phyloP scores from a whole-genome alignment of 106 monocot genomes.

The Iris macrosiphon region DNA sequence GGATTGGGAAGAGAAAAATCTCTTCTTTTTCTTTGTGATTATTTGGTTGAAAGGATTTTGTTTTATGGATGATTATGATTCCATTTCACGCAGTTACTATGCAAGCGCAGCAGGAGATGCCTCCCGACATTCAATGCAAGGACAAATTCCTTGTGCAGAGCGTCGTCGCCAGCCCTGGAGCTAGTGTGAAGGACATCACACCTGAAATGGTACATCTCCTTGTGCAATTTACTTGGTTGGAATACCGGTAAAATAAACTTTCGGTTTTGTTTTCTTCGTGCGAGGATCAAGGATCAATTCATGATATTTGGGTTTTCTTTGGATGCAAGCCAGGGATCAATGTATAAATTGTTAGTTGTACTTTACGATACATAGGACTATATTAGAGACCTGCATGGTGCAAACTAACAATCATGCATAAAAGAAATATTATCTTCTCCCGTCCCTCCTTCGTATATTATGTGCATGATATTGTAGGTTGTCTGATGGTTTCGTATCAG shows the following conservation, averaged over 20 bases:
- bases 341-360: too few species aligned
- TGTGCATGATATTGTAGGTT: too few species aligned
- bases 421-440: too few species aligned
- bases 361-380: too few species aligned
- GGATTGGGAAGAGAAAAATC: neutral
- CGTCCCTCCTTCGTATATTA: too few species aligned
- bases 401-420: too few species aligned
- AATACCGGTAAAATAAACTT: neutral
- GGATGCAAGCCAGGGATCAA: too few species aligned
- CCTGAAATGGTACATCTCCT: slow-evolving; percentile 51
- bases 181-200: slow-evolving; percentile 47
- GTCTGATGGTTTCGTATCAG: too few species aligned
- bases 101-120: slow-evolving; percentile 84
- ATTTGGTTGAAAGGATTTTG: neutral
- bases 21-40: neutral
- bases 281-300: too few species aligned
- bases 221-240: neutral
- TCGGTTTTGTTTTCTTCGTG: neutral
- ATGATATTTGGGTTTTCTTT: too few species aligned
- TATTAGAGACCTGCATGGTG: too few species aligned
- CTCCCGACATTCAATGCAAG: slow-evolving; percentile 67
- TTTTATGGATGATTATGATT: too few species aligned
- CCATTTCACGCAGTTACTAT: slow-evolving; percentile 85
- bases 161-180: slow-evolving; percentile 18
- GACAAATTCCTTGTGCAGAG: slow-evolving; percentile 93